phyloP scores from a whole-genome alignment of 208 protist species.

The Trypanosoma rangeli region DNA sequence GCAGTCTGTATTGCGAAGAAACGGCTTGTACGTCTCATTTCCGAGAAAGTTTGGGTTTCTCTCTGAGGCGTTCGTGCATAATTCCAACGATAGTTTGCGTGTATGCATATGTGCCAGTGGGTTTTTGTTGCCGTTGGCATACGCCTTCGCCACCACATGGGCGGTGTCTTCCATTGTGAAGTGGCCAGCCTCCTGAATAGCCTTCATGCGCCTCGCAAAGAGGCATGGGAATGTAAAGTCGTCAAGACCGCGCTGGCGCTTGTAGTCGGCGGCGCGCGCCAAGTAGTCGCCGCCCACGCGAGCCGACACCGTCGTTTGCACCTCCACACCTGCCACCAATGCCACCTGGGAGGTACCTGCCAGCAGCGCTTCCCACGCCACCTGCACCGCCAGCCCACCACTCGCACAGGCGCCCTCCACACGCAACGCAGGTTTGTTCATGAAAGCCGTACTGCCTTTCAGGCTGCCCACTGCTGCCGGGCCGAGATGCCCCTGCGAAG shows the following conservation, averaged over 20 bases:
- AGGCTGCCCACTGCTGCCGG: constrained; percentile 64
- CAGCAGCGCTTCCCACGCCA: constrained; percentile 50
- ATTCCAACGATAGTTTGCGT: constrained; percentile 65
- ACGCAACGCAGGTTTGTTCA: constrained; percentile 76
- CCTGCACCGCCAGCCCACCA: constrained; percentile 77
- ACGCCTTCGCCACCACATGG: constrained; percentile 88
- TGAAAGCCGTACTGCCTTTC: constrained; percentile 30
- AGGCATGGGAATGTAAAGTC: constrained; percentile 94
- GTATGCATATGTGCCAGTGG: constrained; percentile 90
- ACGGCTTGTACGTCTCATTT: constrained; percentile 84
- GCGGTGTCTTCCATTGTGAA: constrained; percentile 88
- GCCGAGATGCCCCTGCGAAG: constrained; percentile 88
- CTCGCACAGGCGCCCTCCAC: constrained; percentile 92
- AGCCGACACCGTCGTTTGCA: constrained; percentile 83
- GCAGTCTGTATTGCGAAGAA: constrained; percentile 83
- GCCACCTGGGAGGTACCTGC: constrained; percentile 67
- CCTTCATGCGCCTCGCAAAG: constrained; percentile 87
- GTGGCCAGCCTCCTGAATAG: constrained; percentile 63
- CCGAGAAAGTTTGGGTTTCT: constrained; percentile 80
- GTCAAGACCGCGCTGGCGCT: constrained; percentile 80
- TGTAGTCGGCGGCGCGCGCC: constrained; percentile 89
- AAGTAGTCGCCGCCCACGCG: constrained; percentile 87
- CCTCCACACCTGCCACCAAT: constrained; percentile 85
- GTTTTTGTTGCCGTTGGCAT: constrained; percentile 87
- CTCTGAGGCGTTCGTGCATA: constrained; percentile 52